A percentile compares a stretch with the other conserved stretches of the same genome.
Evolutionary conservation across 225 moss, liverwort and hornwort genomes (phyloP).

Genomic region (Bryoerythrophyllum caledonicum): DNA sequence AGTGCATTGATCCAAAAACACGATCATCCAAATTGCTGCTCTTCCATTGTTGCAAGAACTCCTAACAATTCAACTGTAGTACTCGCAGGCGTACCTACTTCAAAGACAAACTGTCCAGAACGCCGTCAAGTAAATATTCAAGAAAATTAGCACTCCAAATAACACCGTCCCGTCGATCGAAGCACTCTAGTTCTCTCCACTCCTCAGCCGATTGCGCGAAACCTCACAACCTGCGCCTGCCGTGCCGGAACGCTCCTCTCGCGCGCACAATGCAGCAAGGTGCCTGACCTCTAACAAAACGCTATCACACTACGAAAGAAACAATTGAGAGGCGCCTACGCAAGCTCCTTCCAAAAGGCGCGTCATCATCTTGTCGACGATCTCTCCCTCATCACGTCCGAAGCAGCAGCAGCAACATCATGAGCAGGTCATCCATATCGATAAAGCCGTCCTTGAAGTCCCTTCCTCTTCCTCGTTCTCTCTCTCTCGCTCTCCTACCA

Average conservation of each 20-base stretch:
- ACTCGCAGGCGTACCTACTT: not conserved
- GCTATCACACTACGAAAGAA: not conserved
- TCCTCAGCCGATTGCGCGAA: slow-evolving; percentile 9
- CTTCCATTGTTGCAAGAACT: slow-evolving; percentile 12
- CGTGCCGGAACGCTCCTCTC: not conserved
- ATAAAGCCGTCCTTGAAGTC: not conserved
- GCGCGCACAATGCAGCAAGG: slow-evolving; percentile 16
- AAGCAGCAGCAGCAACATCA: not conserved
- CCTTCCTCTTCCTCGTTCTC: not conserved
- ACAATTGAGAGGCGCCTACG: slow-evolving; percentile 1
- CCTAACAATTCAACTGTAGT: not conserved
- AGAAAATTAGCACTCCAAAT: not conserved
- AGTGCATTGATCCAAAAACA: slow-evolving; percentile 1
- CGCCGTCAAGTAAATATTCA: not conserved
- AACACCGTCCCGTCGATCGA: not conserved
- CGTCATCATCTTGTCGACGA: slow-evolving; percentile 9
- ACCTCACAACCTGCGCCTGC: not conserved
- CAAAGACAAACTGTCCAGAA: not conserved
- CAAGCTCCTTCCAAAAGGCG: slow-evolving; percentile 8
- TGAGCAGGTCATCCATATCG: slow-evolving; percentile 18
- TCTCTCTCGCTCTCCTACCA: not conserved
- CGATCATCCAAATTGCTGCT: slow-evolving; percentile 7
- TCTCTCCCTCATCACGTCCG: not conserved
- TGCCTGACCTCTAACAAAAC: not conserved
- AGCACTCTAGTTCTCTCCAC: not conserved